These are phyloP conservation scores for Pestalotiopsis sp. DNA, from an alignment of 2,329 filamentous ascomycete species.

Conservation along the genomic window DNA sequence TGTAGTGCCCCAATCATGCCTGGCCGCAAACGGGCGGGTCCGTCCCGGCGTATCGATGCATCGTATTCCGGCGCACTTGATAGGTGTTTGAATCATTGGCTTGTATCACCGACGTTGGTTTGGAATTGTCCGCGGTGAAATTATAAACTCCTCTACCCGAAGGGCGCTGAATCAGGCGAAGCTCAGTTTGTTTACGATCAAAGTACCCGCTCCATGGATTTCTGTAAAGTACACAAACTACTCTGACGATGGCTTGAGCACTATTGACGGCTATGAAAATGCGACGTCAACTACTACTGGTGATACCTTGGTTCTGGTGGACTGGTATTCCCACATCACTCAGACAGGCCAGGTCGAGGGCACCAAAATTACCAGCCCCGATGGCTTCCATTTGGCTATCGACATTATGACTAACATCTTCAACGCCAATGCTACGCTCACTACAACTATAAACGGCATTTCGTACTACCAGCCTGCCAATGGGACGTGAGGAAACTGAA, in stretches of 20 bases:
- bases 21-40: not conserved
- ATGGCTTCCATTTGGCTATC: slow-evolving; percentile 41
- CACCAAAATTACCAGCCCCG: slow-evolving; percentile 40
- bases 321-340: slow-evolving; percentile 42
- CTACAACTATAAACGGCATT: slow-evolving; percentile 37
- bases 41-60: not conserved
- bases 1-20: not conserved
- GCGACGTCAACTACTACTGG: slow-evolving; percentile 28
- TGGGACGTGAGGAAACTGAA: slow-evolving; percentile 25
- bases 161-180: slow-evolving; percentile 18
- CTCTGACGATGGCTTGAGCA: slow-evolving; percentile 36
- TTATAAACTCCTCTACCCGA: slow-evolving; percentile 10
- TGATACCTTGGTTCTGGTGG: slow-evolving; percentile 27
- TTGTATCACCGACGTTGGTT: not conserved
- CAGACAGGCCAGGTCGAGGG: slow-evolving; percentile 31
- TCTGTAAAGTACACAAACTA: slow-evolving; percentile 37
- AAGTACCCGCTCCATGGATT: slow-evolving; percentile 24
- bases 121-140: not conserved
- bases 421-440: slow-evolving; percentile 42
- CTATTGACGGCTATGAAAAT: slow-evolving; percentile 37
- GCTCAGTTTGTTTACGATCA: slow-evolving; percentile 21
- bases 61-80: not conserved
- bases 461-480: slow-evolving; percentile 41
- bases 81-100: not conserved
- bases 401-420: slow-evolving; percentile 42